Base-by-base conservation (phyloP, 805 yeast species). In the Wickerhamomyces bovis region DNA sequence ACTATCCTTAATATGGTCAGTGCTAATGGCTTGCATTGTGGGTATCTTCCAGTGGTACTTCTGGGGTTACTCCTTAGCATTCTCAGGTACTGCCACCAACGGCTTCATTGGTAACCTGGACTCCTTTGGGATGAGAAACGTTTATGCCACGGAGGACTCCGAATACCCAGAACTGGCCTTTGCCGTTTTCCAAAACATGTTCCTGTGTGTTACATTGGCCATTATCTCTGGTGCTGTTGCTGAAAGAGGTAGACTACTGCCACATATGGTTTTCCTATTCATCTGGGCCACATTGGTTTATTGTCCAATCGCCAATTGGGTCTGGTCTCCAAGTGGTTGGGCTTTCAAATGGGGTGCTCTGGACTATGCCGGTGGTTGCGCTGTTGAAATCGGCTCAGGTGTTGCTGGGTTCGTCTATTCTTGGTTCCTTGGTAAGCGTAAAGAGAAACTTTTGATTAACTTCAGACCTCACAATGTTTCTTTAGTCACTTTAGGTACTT, bases 351-450 rank as follows among this genome's bases (percentile, higher is more conserved):
- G 96, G 81, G 97, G 96, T 6, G 98, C 83, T 2, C 72, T 92
- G 44, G 99, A 92, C 64, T 92, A 87, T 65, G 99, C 99, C 21
- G 99, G 99, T 26, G 97, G 97, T 44, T 97, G 97, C 0, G 96
- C 97, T 1, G 97, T 92, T 23, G 98, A 92, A 65, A 88, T 94
- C 47, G 75, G 87, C 26, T 83, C 95, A 21, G 98, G 98, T 50
- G 85, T 89, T 21, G 85, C 89, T 31, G 97, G 96, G 1, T 82
- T 92, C 57, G 96, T 87, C 6, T 83, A 83, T 56, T 80, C 89
- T n/a, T 81, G 79, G 47, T 84, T 85, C 52, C 67, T 87, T 45
- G 96, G 97, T 10, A 78, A 85, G 57, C 76, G 97, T 73, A 83
- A 73, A 72, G 94, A 69, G 55, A 72, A 73, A 54, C 72, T 85